Percentiles rank a stretch among this genome's conserved stretches.
These are phyloP conservation scores for Paramecium octaurelia DNA, from an alignment of 73 alveolate genomes.

Conservation along the genomic window DNA sequence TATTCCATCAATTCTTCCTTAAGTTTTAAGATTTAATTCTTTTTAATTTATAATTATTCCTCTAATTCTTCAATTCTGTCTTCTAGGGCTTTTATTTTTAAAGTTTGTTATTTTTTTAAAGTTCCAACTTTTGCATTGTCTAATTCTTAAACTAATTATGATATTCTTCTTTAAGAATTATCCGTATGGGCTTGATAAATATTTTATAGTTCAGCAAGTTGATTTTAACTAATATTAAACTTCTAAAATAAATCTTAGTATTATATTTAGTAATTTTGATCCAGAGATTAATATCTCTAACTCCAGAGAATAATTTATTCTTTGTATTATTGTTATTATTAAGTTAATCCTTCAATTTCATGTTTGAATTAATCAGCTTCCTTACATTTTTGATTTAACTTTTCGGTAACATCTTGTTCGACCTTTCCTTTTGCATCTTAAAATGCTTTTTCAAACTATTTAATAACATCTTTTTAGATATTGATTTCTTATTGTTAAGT, in stretches of 20 bases:
- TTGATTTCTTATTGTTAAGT: conserved; percentile 8
- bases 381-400: neutral
- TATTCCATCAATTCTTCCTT: conserved; percentile 2
- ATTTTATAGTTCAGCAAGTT: neutral
- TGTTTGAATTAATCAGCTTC: neutral
- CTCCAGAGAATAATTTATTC: conserved; percentile 23
- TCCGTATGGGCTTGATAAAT: neutral
- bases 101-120: neutral
- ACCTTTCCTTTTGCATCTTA: neutral
- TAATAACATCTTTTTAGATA: conserved; percentile 1
- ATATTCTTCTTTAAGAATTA: neutral
- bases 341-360: neutral
- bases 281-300: neutral
- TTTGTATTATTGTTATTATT: neutral
- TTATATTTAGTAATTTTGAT: conserved; percentile 21
- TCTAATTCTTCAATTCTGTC: neutral
- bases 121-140: neutral
- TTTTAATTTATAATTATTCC: neutral
- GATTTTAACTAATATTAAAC: neutral
- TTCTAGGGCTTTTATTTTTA: neutral
- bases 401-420: neutral
- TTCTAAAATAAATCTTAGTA: conserved; percentile 6
- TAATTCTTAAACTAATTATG: neutral
- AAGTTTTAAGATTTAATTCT: neutral
- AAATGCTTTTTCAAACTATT: conserved; percentile 19